These are phyloP conservation scores for Pseudocercospora musae DNA, from an alignment of 2,329 filamentous ascomycete species.

Conservation along the genomic window DNA sequence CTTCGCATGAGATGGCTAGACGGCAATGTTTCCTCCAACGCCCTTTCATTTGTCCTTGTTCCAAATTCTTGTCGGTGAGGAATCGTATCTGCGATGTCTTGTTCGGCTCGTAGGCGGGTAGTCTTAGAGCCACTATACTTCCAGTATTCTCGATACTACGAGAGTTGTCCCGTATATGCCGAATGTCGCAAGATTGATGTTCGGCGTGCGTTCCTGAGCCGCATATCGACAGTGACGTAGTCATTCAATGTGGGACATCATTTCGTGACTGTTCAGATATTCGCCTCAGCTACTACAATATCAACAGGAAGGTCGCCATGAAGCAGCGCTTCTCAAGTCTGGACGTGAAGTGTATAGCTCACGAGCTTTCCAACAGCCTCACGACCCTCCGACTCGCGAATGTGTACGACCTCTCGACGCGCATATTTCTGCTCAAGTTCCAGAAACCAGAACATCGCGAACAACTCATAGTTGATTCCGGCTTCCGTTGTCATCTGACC, in stretches of 20 bases:
- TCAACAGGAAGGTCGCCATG: constrained; percentile 46
- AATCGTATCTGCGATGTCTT: background rate
- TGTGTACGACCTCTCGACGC: constrained; percentile 92
- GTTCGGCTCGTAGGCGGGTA: background rate
- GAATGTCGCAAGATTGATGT: too few species aligned
- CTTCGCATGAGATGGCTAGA: too few species aligned
- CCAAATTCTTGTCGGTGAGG: background rate
- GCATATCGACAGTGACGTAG: background rate
- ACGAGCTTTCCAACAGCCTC: constrained; percentile 79
- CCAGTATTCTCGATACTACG: background rate
- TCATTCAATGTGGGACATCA: background rate
- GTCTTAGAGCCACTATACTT: background rate
- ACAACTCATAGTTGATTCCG: constrained; percentile 88
- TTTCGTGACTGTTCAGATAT: background rate
- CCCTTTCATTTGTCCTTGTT: background rate
- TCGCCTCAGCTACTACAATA: background rate
- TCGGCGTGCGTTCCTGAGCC: background rate
- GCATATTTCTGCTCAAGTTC: constrained; percentile 94
- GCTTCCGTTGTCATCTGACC: constrained; percentile 93
- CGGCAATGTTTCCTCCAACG: too few species aligned
- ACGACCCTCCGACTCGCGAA: constrained; percentile 81
- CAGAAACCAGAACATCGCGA: constrained; percentile 84
- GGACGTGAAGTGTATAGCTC: constrained; percentile 81
- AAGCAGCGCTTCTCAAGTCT: constrained; percentile 79
- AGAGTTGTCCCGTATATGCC: background rate